phyloP scores from a whole-genome alignment of 2,329 filamentous ascomycete species.

The Penicillium concentricum region DNA sequence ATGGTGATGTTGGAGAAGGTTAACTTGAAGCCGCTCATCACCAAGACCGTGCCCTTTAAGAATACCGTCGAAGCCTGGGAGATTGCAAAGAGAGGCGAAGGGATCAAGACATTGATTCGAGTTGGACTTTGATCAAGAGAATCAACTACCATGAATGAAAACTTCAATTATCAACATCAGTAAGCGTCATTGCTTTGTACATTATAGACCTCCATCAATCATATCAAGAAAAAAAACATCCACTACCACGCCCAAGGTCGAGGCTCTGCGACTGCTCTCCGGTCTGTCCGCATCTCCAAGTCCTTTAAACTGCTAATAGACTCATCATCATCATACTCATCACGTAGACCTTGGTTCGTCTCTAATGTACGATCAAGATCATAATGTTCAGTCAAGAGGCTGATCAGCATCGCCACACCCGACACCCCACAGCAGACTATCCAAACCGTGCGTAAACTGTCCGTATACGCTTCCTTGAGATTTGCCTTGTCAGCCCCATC shows the following conservation, averaged over 20 bases:
- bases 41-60: conserved; percentile 33
- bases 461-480: conserved; percentile 55
- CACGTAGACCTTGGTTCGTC: conserved; percentile 24
- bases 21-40: conserved; percentile 33
- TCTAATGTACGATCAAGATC: conserved; percentile 43
- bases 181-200: conserved; percentile 11
- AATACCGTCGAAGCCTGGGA: conserved; percentile 37
- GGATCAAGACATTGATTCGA: conserved; percentile 25
- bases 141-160: neutral
- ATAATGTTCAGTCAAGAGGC: conserved; percentile 53
- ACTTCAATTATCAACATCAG: neutral
- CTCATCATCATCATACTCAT: conserved; percentile 6
- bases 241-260: conserved; percentile 16
- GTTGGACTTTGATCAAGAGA: conserved; percentile 7
- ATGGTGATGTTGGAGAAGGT: conserved; percentile 19
- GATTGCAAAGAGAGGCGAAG: conserved; percentile 19
- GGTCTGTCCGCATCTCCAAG: conserved; percentile 11
- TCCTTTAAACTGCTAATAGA: conserved; percentile 15
- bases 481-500: conserved; percentile 40
- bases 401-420: conserved; percentile 52
- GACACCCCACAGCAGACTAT: conserved; percentile 56
- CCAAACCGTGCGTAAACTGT: conserved; percentile 57
- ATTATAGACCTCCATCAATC: neutral
- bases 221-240: neutral
- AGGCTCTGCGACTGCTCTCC: neutral